Evolutionary conservation across 495 filamentous ascomycete genomes (phyloP), one percentile per base, ranked within the genome.

Genomic region (Tuber microsphaerosporum): DNA sequence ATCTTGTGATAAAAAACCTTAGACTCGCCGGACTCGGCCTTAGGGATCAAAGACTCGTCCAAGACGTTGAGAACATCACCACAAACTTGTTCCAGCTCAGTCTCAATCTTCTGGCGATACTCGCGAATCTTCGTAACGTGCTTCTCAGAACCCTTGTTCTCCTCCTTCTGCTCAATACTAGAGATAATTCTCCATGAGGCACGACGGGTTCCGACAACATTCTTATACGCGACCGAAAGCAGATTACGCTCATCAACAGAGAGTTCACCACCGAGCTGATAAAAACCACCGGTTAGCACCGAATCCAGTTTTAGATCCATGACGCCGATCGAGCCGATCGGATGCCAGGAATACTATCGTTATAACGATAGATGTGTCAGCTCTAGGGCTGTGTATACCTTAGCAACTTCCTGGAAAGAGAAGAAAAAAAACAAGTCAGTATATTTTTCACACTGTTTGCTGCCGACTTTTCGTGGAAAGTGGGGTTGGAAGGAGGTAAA

Each of bases 1-100:
- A 99, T 99, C 91, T 99, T 99, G 92, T 97, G 97, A 88, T 99
- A 99, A 86, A 99, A 99, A 82, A 99, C 95, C 89, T 97, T 98
- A 82, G 94, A 97, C 89, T 99, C 95, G 86, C 95, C 95, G 79
- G 94, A 92, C 85, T 96, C 93, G 81, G 95, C 95, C 88, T 97
- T 94, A 85, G 96, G 94, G 83, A 99, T 99, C 83, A 99, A 89
- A 80, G 91, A 91, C 82, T 97, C 88, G 84, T 98, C 96, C 77
- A 99, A 89, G 75, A 99, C 95, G 82, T 97, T 90, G 80, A 99
- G 90, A 70, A 99, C 94, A 89, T 99, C 95, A 86, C 97, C 90
- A 90, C 95, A 99, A 84, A 98, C 94, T 85, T 92, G 91, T 91
- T 97, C 95, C 75, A 99, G 89, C 89, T 99, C 95, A 77, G 86